Conservation (phyloP, 2,329 filamentous ascomycete genomes). For the Monilinia fructigena region DNA sequence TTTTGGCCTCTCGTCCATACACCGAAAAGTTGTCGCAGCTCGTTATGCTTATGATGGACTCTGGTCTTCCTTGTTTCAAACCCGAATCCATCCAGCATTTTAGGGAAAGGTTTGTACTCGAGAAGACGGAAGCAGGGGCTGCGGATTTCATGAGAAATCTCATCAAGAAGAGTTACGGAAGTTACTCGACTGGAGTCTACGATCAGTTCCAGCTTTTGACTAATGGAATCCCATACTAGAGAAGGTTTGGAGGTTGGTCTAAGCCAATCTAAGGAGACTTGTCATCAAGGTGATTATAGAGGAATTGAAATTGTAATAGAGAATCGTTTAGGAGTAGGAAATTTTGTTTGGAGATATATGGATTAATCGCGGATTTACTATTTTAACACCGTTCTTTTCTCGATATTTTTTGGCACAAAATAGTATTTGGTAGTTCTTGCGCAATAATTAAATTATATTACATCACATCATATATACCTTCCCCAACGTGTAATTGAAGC, state of each 20-base stretch:
- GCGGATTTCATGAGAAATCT: slow-evolving; percentile 90
- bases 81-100: slow-evolving; percentile 93
- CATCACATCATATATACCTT: background rate
- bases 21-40: slow-evolving; percentile 87
- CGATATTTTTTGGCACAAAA: background rate
- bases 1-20: slow-evolving; percentile 82
- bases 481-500: background rate
- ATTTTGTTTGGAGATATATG: background rate
- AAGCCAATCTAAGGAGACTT: background rate
- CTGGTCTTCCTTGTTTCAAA: slow-evolving; percentile 95
- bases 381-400: background rate
- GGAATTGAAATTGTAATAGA: background rate
- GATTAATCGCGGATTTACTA: background rate
- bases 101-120: slow-evolving; percentile 85
- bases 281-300: background rate
- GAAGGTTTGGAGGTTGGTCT: background rate
- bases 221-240: slow-evolving; percentile 85
- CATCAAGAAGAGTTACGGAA: slow-evolving; percentile 85
- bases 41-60: slow-evolving; percentile 93
- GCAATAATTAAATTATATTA: background rate
- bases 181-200: slow-evolving; percentile 90
- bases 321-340: background rate
- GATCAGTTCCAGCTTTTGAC: slow-evolving; percentile 97
- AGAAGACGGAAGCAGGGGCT: slow-evolving; percentile 87
- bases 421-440: background rate